phyloP scores from a whole-genome alignment of 257 asterid genomes.

The Solanum microdontum region DNA sequence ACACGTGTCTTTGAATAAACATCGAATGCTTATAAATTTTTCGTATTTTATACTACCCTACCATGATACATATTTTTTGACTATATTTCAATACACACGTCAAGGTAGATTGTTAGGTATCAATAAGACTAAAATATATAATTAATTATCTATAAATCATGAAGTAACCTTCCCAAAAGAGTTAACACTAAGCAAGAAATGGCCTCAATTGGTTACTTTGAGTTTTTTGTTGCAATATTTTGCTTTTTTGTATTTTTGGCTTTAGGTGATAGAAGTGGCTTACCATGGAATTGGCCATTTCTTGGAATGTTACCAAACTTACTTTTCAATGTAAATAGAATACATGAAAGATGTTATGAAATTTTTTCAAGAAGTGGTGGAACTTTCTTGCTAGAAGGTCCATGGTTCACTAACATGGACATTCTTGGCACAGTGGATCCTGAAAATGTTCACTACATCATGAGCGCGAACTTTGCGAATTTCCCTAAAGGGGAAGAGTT shows the following conservation, averaged over 20 bases:
- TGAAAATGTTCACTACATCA: constrained; percentile 35
- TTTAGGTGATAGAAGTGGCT: constrained; percentile 10
- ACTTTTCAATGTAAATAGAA: constrained; percentile 9
- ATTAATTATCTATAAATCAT: neutral
- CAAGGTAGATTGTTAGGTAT: neutral
- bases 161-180: neutral
- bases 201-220: constrained; percentile 15
- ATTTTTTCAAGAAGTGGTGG: constrained; percentile 13
- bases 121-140: neutral
- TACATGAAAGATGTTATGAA: constrained; percentile 22
- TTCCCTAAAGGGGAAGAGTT: constrained; percentile 43
- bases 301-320: constrained; percentile 38
- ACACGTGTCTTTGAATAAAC: neutral
- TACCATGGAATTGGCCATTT: constrained; percentile 25
- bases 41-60: neutral
- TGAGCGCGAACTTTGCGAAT: constrained; percentile 34
- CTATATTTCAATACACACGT: neutral
- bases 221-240: constrained; percentile 18
- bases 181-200: neutral
- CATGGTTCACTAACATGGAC: constrained; percentile 42
- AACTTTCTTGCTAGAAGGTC: constrained; percentile 32
- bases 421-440: constrained; percentile 39
- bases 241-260: constrained; percentile 10
- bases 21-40: neutral
- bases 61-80: neutral